Conservation (phyloP, 345 rosid species). For the Geranium rotundifolium region DNA sequence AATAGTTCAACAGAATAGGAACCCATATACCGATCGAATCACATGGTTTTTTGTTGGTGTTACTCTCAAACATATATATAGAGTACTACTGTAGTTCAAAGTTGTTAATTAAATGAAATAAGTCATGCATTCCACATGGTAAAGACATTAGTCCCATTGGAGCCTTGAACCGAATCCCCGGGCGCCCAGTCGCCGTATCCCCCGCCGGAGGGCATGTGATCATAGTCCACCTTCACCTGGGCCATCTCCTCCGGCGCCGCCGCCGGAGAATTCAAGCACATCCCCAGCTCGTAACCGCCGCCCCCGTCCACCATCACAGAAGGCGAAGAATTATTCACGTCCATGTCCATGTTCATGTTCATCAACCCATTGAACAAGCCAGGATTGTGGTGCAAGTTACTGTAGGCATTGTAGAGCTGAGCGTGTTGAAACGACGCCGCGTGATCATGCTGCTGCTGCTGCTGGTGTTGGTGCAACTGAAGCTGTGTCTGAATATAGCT, state of each 20-base stretch:
- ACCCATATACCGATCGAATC: too few relatives aligned
- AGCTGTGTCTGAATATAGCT: conserved; percentile 70
- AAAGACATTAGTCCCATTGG: conserved; percentile 54
- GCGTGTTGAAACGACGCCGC: conserved; percentile 15
- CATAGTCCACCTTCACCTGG: conserved; percentile 77
- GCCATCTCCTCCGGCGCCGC: conserved; percentile 50
- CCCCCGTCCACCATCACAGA: conserved; percentile 27
- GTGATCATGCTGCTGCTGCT: conserved; percentile 25
- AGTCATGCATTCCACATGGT: conserved; percentile 88
- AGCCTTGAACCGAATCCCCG: conserved; percentile 56
- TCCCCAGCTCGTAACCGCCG: conserved; percentile 31
- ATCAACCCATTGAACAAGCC: conserved; percentile 57
- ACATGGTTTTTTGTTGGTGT: too few relatives aligned
- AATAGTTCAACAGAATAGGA: too few relatives aligned
- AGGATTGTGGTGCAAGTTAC: conserved; percentile 45
- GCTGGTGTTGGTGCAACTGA: conserved; percentile 50
- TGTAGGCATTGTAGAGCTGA: conserved; percentile 55
- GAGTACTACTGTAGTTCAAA: too few relatives aligned
- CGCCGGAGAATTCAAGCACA: conserved; percentile 33
- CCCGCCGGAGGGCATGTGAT: conserved; percentile 52
- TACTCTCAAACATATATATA: too few relatives aligned
- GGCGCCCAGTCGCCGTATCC: conserved; percentile 55
- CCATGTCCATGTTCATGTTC: conserved; percentile 44
- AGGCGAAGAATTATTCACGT: conserved; percentile 19
- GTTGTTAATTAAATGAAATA: neutral